Evolutionary conservation across 306 rosid species (phyloP).

Genomic region (barrel medic (Medicago truncatula)): DNA sequence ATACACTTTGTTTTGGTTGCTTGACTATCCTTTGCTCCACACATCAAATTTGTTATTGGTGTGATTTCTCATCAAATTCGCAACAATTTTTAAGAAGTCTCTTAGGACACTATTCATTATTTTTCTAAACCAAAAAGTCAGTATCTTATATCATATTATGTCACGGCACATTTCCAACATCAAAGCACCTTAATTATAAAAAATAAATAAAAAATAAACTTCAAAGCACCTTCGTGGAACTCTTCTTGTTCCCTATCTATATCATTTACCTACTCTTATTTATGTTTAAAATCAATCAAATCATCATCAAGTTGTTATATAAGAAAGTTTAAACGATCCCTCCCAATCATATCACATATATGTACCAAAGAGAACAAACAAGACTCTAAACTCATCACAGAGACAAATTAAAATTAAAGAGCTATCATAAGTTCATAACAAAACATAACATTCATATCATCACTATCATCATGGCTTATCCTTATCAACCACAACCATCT

Average conservation of each 20-base stretch:
- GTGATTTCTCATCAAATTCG: too few species aligned
- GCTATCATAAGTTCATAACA: neutral
- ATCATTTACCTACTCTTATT: too few species aligned
- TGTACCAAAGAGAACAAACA: neutral
- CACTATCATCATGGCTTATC: conserved; percentile 35
- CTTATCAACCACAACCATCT: neutral
- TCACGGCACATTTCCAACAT: too few species aligned
- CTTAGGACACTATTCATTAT: too few species aligned
- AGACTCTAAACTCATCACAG: neutral
- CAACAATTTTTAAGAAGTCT: too few species aligned
- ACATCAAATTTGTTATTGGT: too few species aligned
- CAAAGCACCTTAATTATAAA: too few species aligned
- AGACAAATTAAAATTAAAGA: neutral
- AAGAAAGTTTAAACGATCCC: neutral
- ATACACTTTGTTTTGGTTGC: too few species aligned
- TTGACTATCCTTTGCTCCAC: too few species aligned
- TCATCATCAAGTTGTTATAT: neutral
- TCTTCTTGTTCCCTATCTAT: neutral
- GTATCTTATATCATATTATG: too few species aligned
- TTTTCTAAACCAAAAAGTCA: too few species aligned
- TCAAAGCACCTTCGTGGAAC: neutral
- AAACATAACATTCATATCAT: neutral
- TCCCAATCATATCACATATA: neutral
- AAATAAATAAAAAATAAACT: neutral
- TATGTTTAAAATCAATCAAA: neutral